phyloP scores from a whole-genome alignment of 495 filamentous ascomycete species.

The Talaromyces proteolyticus region DNA sequence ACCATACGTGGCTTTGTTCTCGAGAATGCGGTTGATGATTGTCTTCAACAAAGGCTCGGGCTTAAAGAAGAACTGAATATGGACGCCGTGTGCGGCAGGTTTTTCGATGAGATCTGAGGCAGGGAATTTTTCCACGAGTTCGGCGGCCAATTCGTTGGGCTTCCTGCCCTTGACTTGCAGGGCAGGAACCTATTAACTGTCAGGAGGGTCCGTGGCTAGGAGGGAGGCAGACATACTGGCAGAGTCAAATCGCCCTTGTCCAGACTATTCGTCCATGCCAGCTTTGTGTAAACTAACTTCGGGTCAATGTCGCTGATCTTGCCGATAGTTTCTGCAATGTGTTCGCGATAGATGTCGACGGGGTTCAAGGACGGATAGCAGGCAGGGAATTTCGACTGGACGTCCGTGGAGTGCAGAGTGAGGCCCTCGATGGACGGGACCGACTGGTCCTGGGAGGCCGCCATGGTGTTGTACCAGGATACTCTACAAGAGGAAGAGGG shows the following conservation, averaged over 20 bases:
- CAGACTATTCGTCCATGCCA: constrained; percentile 76
- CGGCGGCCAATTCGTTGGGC: constrained; percentile 61
- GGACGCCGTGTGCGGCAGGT: constrained; percentile 55
- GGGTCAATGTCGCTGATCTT: constrained; percentile 67
- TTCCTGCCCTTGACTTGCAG: constrained; percentile 79
- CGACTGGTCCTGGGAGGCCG: constrained; percentile 17
- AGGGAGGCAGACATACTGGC: constrained; percentile 40
- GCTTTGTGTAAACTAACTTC: constrained; percentile 66
- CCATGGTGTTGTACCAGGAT: constrained; percentile 19
- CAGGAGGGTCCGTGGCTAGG: background rate
- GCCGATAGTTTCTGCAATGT: constrained; percentile 70
- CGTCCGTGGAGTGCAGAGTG: constrained; percentile 31
- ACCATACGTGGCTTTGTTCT: constrained; percentile 57
- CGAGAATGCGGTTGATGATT: constrained; percentile 59
- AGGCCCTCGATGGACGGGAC: constrained; percentile 26
- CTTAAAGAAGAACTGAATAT: constrained; percentile 80
- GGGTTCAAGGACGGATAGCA: constrained; percentile 70
- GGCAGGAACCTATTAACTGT: constrained; percentile 49
- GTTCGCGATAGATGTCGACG: constrained; percentile 80
- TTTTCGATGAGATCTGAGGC: constrained; percentile 69
- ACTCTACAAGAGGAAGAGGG: background rate
- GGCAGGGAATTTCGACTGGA: constrained; percentile 33
- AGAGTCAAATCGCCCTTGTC: constrained; percentile 88
- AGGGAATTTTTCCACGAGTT: constrained; percentile 74
- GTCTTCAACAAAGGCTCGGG: constrained; percentile 48